Evolutionary conservation across 2,329 filamentous ascomycete genomes (phyloP).

Genomic region (Xylaria sp.): DNA sequence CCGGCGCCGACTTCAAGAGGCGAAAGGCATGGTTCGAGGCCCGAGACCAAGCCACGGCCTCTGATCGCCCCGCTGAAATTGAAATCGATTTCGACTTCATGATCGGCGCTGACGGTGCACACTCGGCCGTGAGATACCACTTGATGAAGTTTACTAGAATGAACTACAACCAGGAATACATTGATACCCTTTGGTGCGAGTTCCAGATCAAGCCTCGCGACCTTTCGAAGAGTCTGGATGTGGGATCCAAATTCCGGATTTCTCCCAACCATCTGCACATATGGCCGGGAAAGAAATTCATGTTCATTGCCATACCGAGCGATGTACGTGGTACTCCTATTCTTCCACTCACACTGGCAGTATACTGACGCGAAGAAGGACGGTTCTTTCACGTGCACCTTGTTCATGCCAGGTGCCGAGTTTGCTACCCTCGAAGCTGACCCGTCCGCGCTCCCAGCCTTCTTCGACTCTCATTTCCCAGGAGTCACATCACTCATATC

Average conservation of each 20-base stretch:
- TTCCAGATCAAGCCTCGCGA: slow-evolving; percentile 77
- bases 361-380: slow-evolving; percentile 63
- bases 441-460: slow-evolving; percentile 69
- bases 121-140: slow-evolving; percentile 90
- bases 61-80: slow-evolving; percentile 72
- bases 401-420: slow-evolving; percentile 82
- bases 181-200: slow-evolving; percentile 97
- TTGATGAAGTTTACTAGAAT: slow-evolving; percentile 95
- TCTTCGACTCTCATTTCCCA: slow-evolving; percentile 87
- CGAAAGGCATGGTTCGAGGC: slow-evolving; percentile 90
- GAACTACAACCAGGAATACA: slow-evolving; percentile 93
- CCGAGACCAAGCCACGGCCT: slow-evolving; percentile 51
- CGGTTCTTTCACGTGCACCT: slow-evolving; percentile 92
- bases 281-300: slow-evolving; percentile 92
- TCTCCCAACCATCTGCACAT: slow-evolving; percentile 96
- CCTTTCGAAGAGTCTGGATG: slow-evolving; percentile 44
- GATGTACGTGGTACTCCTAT: slow-evolving; percentile 55
- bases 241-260: slow-evolving; percentile 73
- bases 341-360: not conserved
- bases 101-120: slow-evolving; percentile 93
- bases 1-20: slow-evolving; percentile 83
- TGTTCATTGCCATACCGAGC: slow-evolving; percentile 97
- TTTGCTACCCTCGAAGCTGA: slow-evolving; percentile 75
- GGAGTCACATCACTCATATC: slow-evolving; percentile 81
- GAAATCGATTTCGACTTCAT: slow-evolving; percentile 91